A percentile compares a stretch with the other conserved stretches of the same genome.
Conservation (phyloP, 306 rosid species). For the Trifolium fragiferum region DNA sequence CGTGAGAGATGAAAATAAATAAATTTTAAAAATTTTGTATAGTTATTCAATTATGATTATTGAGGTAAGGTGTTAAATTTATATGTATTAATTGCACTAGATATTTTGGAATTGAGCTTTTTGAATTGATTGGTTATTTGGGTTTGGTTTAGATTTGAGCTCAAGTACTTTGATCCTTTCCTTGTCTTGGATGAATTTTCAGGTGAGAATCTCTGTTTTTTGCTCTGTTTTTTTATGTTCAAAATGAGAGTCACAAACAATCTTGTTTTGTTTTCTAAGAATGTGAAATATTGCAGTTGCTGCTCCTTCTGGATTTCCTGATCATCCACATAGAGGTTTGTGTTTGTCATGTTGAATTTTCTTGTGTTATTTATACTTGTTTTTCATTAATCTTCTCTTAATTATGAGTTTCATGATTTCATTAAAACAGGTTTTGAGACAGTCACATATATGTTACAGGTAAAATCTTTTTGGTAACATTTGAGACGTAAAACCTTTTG, state of each 20-base stretch:
- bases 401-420: slow-evolving; percentile 32
- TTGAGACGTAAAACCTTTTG: neutral
- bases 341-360: slow-evolving; percentile 21
- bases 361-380: neutral
- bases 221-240: too few species aligned
- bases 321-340: slow-evolving; percentile 99
- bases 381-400: neutral
- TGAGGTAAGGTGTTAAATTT: neutral
- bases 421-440: slow-evolving; percentile 83
- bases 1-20: neutral
- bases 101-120: slow-evolving; percentile 34
- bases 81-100: slow-evolving; percentile 1
- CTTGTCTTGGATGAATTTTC: slow-evolving; percentile 95
- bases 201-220: slow-evolving; percentile 56
- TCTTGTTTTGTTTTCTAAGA: slow-evolving; percentile 31
- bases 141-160: slow-evolving; percentile 77
- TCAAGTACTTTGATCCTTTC: slow-evolving; percentile 91
- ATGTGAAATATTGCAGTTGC: slow-evolving; percentile 59
- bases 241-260: neutral
- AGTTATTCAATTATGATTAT: neutral
- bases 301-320: slow-evolving; percentile 98
- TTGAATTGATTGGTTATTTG: slow-evolving; percentile 37
- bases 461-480: slow-evolving; percentile 1
- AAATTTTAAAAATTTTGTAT: neutral
- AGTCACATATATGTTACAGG: slow-evolving; percentile 99